Percentiles rank a stretch among this genome's conserved stretches.
Conservation (phyloP, 805 yeast species). For the Tetrapisispora namnaoensis region DNA sequence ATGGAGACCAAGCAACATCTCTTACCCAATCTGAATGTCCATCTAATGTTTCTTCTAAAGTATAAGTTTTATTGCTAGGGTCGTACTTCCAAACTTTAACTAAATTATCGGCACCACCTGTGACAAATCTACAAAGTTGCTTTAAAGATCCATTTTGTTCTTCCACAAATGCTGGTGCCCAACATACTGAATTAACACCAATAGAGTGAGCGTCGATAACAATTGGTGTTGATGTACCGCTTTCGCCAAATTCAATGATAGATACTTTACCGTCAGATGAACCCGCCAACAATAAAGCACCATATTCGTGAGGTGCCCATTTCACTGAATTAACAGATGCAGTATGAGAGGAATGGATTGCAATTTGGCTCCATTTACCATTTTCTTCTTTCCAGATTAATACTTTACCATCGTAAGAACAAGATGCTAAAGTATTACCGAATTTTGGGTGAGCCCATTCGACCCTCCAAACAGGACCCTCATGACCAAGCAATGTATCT, state of each 20-base stretch:
- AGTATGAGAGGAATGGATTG: constrained; percentile 79
- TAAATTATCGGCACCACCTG: constrained; percentile 92
- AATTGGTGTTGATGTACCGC: constrained; percentile 61
- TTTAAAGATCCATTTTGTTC: constrained; percentile 28
- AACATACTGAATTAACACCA: constrained; percentile 89
- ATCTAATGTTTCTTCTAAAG: constrained; percentile 63
- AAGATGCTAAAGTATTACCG: constrained; percentile 88
- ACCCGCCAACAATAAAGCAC: constrained; percentile 81
- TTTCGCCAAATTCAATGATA: constrained; percentile 82
- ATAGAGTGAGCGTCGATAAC: constrained; percentile 71
- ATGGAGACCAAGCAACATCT: constrained; percentile 97
- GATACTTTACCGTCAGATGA: constrained; percentile 91
- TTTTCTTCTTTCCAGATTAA: constrained; percentile 92
- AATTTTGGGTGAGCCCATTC: constrained; percentile 99
- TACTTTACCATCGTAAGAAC: constrained; percentile 92
- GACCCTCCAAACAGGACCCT: constrained; percentile 98
- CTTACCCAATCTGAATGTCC: constrained; percentile 99
- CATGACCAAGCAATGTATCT: constrained; percentile 86
- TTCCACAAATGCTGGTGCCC: constrained; percentile 61
- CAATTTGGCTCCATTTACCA: constrained; percentile 77
- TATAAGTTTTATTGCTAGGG: constrained; percentile 44
- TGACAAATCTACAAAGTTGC: constrained; percentile 65
- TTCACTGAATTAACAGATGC: constrained; percentile 90
- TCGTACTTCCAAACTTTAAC: constrained; percentile 84
- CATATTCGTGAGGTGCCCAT: constrained; percentile 98